A percentile compares a stretch with the other conserved stretches of the same genome.
Conservation (phyloP, 2,329 filamentous ascomycete genomes). For the Corinectria fuckeliana region DNA sequence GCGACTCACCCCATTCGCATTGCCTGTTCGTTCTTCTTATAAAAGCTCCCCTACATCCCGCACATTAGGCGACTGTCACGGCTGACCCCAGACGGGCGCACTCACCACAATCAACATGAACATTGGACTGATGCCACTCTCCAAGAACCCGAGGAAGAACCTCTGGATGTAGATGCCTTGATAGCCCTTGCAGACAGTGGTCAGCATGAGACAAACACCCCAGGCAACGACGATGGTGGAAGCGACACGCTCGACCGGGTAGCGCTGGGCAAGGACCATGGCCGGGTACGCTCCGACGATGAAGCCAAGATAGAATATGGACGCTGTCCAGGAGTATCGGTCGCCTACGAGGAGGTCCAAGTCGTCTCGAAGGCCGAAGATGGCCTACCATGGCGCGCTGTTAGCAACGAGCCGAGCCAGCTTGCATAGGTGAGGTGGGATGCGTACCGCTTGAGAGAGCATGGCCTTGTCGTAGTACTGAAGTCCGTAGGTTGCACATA, state of each 20-base stretch:
- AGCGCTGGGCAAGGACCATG: constrained; percentile 49
- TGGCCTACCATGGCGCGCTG: constrained; percentile 3
- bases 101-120: constrained; percentile 59
- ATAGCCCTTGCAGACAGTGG: constrained; percentile 46
- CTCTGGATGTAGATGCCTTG: constrained; percentile 51
- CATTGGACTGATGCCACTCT: constrained; percentile 61
- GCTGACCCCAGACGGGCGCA: constrained; percentile 8
- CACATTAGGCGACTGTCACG: background rate
- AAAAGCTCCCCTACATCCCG: constrained; percentile 42
- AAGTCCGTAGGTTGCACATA: constrained; percentile 53
- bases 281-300: constrained; percentile 55
- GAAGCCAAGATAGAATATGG: constrained; percentile 58
- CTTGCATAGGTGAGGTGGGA: background rate
- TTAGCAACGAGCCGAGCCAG: background rate
- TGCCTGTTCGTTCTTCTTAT: constrained; percentile 50
- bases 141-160: constrained; percentile 63
- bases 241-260: constrained; percentile 53
- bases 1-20: constrained; percentile 41
- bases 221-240: constrained; percentile 41
- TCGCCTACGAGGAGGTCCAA: constrained; percentile 46
- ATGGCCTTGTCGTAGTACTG: constrained; percentile 61
- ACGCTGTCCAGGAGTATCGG: constrained; percentile 51
- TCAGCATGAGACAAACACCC: constrained; percentile 48
- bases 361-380: constrained; percentile 30
- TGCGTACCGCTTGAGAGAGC: constrained; percentile 56